Base-by-base conservation (phyloP, 495 filamentous ascomycete genomes). In the Neurospora sublineolata region DNA sequence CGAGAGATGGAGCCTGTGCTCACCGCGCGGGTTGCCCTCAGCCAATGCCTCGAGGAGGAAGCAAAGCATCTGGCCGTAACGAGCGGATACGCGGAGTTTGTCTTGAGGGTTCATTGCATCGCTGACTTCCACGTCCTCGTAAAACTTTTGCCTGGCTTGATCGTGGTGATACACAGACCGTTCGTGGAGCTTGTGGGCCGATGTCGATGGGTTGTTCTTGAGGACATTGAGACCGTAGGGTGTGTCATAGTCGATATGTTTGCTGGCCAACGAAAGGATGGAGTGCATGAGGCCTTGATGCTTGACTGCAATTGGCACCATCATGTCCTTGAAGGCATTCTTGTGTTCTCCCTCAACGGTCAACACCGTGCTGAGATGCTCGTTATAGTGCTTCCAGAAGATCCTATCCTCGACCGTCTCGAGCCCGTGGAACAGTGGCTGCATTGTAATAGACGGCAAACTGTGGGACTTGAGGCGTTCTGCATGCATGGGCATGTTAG, bases 241-340 rank as follows among this genome's bases (percentile, higher is more conserved):
- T 0, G 83, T 84, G 6, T 81, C 80, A 73, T 84, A 88, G 77
- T 88, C 86, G 69, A 97, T 85, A 74, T 97, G 93, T 69, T 91
- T 94, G 69, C 92, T 91, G 10, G 94, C 91, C 7, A 97, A 86
- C 68, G 92, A 94, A 71, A 97, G 87, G 68, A 97, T 88, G 39
- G 93, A 95, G 80, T 97, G 94, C 94, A 97, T 97, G 52, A 97
- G 84, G 16, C 94, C 93, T 68, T 88, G 86, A 77, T 97, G 92
- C 70, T 90, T 85, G 14, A 92, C 88, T 0, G 94, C 94, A 85
- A 97, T 91, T 33, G 93, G 92, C 9, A 97, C 85, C 68, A 97
- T 84, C 80, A 95, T 91, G 73, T 93, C 91, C 77, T 93, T 93
- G 83, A 97, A 97, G 12, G 93, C 93, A 77, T 96, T 96, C 70